phyloP scores from a whole-genome alignment of 306 rosid genomes.

The Castanea crenata region DNA sequence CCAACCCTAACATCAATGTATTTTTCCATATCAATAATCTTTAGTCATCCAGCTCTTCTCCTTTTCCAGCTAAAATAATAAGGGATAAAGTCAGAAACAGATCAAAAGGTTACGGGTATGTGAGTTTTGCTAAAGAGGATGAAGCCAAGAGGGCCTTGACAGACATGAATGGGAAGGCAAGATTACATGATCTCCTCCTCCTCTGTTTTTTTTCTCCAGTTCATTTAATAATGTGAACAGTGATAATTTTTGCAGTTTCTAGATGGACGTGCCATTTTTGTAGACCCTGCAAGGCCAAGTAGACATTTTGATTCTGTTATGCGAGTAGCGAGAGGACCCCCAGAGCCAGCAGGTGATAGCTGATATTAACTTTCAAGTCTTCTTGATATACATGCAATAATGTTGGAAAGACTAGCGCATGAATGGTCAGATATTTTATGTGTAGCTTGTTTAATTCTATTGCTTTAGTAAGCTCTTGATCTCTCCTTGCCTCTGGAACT shows the following conservation, averaged over 20 bases:
- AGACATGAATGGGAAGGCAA: constrained; percentile 26
- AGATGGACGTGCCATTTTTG: constrained; percentile 28
- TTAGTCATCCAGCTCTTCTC: background rate
- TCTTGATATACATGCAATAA: background rate
- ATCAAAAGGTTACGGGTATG: constrained; percentile 22
- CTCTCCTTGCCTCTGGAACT: background rate
- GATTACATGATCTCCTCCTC: background rate
- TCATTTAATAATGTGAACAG: background rate
- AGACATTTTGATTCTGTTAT: background rate
- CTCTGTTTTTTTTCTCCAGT: background rate
- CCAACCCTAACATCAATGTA: background rate
- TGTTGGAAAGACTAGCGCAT: background rate
- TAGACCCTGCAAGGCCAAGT: constrained; percentile 8
- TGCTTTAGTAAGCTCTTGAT: background rate
- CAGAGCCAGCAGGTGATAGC: constrained; percentile 1
- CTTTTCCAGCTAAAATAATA: constrained; percentile 7
- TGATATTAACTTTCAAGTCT: background rate
- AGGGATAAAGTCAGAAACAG: constrained; percentile 4
- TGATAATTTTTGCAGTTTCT: constrained; percentile 6
- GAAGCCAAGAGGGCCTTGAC: constrained; percentile 17
- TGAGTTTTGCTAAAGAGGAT: constrained; percentile 19
- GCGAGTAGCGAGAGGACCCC: background rate
- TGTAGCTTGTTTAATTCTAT: background rate
- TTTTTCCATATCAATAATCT: background rate
- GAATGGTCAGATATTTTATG: background rate